Evolutionary conservation across 2,329 filamentous ascomycete species (phyloP).

Genomic region (Sclerotinia nivalis): DNA sequence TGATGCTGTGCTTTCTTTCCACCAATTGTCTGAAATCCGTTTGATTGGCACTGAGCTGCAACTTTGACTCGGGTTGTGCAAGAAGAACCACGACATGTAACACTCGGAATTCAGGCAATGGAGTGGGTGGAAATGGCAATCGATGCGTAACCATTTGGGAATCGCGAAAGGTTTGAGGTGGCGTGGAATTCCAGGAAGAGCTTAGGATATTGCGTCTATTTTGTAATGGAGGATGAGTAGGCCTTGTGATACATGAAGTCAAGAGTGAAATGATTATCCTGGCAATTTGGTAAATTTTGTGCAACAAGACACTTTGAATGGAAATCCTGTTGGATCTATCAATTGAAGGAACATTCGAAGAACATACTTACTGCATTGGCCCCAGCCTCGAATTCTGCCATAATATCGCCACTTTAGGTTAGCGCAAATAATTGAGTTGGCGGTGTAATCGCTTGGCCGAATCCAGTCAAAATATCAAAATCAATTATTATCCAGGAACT

Average conservation of each 20-base stretch:
- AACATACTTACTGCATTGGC: too few relatives aligned
- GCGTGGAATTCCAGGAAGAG: background rate
- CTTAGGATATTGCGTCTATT: background rate
- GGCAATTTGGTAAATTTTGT: background rate
- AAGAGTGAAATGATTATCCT: background rate
- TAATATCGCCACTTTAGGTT: background rate
- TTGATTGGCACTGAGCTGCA: background rate
- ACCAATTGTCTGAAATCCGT: background rate
- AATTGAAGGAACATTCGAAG: background rate
- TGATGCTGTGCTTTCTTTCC: constrained; percentile 3
- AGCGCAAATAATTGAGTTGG: background rate
- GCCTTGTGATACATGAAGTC: background rate
- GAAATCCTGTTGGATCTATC: background rate
- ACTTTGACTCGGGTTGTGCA: background rate
- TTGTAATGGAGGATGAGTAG: background rate
- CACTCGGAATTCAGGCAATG: background rate
- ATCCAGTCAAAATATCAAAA: too few relatives aligned
- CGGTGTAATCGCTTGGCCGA: background rate
- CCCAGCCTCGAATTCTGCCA: constrained; percentile 17
- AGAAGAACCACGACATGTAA: background rate
- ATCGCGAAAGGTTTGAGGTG: background rate
- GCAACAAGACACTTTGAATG: background rate
- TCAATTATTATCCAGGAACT: background rate
- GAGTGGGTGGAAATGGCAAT: background rate
- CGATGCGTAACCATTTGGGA: background rate